phyloP scores from a whole-genome alignment of 208 protist species.

The Acanthamoeba lenticulata region DNA sequence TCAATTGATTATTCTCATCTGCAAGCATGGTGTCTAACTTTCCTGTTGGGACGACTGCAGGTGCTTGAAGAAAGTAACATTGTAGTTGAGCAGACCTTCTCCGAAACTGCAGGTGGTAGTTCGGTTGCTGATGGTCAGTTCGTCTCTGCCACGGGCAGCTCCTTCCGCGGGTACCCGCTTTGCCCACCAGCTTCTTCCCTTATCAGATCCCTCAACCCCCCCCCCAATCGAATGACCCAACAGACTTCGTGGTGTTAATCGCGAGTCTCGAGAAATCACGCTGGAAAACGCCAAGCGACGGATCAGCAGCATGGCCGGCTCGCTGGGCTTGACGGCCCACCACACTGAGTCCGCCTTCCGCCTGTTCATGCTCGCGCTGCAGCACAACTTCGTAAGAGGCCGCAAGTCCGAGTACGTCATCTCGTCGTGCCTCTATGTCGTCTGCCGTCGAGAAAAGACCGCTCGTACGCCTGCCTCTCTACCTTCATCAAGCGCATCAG shows the following conservation, averaged over 20 bases:
- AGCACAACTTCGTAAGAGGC: constrained; percentile 84
- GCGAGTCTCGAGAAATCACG: constrained; percentile 64
- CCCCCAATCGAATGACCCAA: no score
- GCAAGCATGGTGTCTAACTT: no score
- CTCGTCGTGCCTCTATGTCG: constrained; percentile 90
- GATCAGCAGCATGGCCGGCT: constrained; percentile 79
- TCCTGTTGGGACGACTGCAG: no score
- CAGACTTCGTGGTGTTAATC: neutral
- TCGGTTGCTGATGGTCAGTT: constrained; percentile 81
- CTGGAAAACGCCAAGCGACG: constrained; percentile 54
- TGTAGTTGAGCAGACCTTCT: constrained; percentile 81
- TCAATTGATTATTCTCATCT: no score
- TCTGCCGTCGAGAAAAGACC: constrained; percentile 87
- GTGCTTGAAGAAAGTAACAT: constrained; percentile 82
- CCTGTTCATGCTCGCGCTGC: constrained; percentile 73
- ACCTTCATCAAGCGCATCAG: neutral
- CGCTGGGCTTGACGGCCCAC: constrained; percentile 78
- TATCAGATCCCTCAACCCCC: no score
- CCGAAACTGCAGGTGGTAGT: constrained; percentile 68
- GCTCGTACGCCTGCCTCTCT: constrained; percentile 39
- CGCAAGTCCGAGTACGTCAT: constrained; percentile 79
- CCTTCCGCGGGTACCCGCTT: constrained; percentile 3
- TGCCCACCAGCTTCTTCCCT: neutral
- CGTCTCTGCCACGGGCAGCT: constrained; percentile 69
- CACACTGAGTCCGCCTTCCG: constrained; percentile 81